A percentile compares a stretch with the other conserved stretches of the same genome.
Evolutionary conservation across 306 rosid genomes (phyloP).

Genomic region (Prunus kanzakura): DNA sequence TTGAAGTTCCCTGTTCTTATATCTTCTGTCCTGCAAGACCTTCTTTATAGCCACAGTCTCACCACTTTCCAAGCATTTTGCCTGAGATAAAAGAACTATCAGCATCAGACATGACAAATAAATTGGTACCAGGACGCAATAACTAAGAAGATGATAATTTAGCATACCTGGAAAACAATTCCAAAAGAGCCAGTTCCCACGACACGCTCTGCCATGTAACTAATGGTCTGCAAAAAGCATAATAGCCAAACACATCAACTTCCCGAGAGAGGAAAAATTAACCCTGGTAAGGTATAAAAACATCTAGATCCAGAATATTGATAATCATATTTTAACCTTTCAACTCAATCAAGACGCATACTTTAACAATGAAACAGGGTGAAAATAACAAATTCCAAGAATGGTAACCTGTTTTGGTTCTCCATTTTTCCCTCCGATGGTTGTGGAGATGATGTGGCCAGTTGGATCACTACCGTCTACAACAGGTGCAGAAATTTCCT

Average conservation of each 20-base stretch:
- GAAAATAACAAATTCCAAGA: constrained; percentile 13
- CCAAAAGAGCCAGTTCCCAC: constrained; percentile 96
- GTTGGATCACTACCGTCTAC: constrained; percentile 82
- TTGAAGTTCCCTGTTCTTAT: constrained; percentile 89
- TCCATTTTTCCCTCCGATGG: constrained; percentile 95
- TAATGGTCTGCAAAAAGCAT: constrained; percentile 69
- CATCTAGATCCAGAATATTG: not conserved
- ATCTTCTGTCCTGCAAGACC: constrained; percentile 87
- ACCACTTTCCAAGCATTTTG: constrained; percentile 94
- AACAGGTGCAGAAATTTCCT: constrained; percentile 79
- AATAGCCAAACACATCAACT: constrained; percentile 28
- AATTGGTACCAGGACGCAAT: not conserved
- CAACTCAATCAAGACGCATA: not conserved
- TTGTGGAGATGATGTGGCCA: constrained; percentile 90
- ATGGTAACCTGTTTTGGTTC: constrained; percentile 81
- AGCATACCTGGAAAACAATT: constrained; percentile 84
- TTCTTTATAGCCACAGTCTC: constrained; percentile 93
- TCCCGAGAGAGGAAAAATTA: not conserved
- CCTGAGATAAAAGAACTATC: constrained; percentile 41
- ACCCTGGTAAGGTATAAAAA: not conserved
- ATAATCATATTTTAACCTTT: not conserved
- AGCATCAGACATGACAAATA: not conserved
- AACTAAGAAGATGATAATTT: not conserved
- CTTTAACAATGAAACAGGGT: not conserved
- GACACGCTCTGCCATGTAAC: constrained; percentile 96